phyloP scores from a whole-genome alignment of 1,139 yeast species.

The Zygosaccharomyces sapae region DNA sequence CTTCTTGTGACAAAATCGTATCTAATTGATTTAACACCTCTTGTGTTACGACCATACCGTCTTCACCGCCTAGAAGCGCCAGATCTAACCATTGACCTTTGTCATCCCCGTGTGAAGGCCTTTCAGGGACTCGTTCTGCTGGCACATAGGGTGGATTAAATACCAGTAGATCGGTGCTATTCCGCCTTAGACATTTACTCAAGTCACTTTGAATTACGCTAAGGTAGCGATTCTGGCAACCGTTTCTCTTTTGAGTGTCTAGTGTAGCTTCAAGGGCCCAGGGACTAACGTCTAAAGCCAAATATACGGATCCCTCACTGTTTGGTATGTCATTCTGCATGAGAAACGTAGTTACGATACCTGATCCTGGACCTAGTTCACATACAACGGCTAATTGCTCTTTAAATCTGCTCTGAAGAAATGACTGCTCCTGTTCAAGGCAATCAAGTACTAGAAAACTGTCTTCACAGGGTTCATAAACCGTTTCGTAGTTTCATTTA shows the following conservation, averaged over 20 bases:
- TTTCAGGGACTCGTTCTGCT: slow-evolving; percentile 59
- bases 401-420: slow-evolving; percentile 37
- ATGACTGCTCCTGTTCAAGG: slow-evolving; percentile 54
- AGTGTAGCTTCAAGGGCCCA: slow-evolving; percentile 61
- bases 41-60: slow-evolving; percentile 85
- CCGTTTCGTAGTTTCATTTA: slow-evolving; percentile 47
- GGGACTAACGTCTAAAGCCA: slow-evolving; percentile 77
- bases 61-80: slow-evolving; percentile 82
- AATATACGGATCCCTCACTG: slow-evolving; percentile 40
- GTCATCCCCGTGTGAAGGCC: slow-evolving; percentile 40
- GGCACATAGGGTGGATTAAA: slow-evolving; percentile 98
- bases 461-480: slow-evolving; percentile 94
- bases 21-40: slow-evolving; percentile 52
- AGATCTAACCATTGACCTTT: slow-evolving; percentile 73
- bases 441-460: slow-evolving; percentile 76
- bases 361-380: slow-evolving; percentile 94
- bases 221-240: slow-evolving; percentile 37
- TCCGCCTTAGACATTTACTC: slow-evolving; percentile 45
- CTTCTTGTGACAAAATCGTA: slow-evolving; percentile 46
- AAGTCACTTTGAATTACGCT: slow-evolving; percentile 62
- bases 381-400: slow-evolving; percentile 50
- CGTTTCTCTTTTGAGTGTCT: slow-evolving; percentile 50
- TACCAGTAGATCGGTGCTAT: slow-evolving; percentile 60
- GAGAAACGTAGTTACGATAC: slow-evolving; percentile 75
- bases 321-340: slow-evolving; percentile 32